Evolutionary conservation across 2,329 filamentous ascomycete genomes (phyloP), one percentile per base, ranked within the genome.

Genomic region (Fusarium xylarioides): DNA sequence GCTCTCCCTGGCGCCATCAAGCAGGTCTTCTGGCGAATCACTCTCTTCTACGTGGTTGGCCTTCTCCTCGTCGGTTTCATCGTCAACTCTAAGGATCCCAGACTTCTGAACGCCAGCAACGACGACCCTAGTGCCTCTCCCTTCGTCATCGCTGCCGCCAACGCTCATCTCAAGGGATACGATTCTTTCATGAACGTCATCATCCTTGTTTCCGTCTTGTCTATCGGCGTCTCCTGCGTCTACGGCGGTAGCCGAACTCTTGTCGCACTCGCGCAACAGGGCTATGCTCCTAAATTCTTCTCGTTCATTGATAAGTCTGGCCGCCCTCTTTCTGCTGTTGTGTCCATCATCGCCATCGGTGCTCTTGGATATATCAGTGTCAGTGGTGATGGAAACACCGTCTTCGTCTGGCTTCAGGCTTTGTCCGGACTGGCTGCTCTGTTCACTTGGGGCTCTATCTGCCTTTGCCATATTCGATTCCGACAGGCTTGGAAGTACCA

Each of bases 1-100:
- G 89, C 91, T 0, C 87, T 97, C 3, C 95, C 95, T 0, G 91
- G 90, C 4, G 95, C 95, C 10, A 91, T 95, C 77, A 97, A 96
- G 84, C 94, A 97, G 79, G 93, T 89, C 37, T 89, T 89, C 66
- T 89, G 87, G 86, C 86, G 87, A 73, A 88, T 89, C 67, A 87
- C 85, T 1, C 78, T 88, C 69, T 89, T 89, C 72, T 89, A 89
- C 70, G 80, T 89, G 52, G 80, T 89, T 6, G 86, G 86, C 40
- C 82, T 89, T 19, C 82, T 86, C 58, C 85, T 88, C 16, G 83
- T 88, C 21, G 87, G 87, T 19, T 81, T 89, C 10, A 78, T 89
- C 10, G 81, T 89, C 42, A 79, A 81, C 57, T 85, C 84, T 56
- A 79, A 83, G 28, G 87, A 89, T 40, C 40, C 74, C 0, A 80